Conservation (phyloP, 176 grass and related monocot species). For the Bolboschoenus planiculmis region DNA sequence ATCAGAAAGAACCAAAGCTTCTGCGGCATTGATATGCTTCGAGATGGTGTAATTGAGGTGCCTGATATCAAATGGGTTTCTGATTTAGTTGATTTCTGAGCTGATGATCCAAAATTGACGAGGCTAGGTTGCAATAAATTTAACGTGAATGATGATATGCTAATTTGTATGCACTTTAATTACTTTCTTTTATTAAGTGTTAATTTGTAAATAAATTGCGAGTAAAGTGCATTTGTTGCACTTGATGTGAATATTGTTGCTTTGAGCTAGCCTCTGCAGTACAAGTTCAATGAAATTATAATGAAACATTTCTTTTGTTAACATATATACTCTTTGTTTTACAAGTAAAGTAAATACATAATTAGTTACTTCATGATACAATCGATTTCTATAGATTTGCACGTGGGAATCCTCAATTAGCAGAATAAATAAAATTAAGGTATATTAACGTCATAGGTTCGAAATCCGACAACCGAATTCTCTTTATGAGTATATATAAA, state of each 20-base stretch:
- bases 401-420: no score
- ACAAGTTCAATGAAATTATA: no score
- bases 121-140: neutral
- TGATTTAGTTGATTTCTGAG: conserved; percentile 24
- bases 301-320: no score
- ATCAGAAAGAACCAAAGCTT: neutral
- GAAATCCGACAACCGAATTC: no score
- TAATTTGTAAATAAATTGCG: neutral
- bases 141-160: neutral
- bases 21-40: neutral
- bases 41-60: neutral
- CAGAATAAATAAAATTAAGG: no score
- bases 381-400: no score
- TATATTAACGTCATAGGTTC: no score
- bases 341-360: no score
- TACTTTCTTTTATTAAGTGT: neutral
- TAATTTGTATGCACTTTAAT: neutral
- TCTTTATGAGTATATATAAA: no score
- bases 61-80: conserved; percentile 21
- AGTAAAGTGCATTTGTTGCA: neutral
- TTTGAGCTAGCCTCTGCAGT: neutral
- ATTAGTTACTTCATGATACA: no score
- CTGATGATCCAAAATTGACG: neutral
- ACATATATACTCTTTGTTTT: no score
- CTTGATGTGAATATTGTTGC: neutral